Evolutionary conservation across 2,329 filamentous ascomycete genomes (phyloP).

Genomic region (Calonectria ilicicola): DNA sequence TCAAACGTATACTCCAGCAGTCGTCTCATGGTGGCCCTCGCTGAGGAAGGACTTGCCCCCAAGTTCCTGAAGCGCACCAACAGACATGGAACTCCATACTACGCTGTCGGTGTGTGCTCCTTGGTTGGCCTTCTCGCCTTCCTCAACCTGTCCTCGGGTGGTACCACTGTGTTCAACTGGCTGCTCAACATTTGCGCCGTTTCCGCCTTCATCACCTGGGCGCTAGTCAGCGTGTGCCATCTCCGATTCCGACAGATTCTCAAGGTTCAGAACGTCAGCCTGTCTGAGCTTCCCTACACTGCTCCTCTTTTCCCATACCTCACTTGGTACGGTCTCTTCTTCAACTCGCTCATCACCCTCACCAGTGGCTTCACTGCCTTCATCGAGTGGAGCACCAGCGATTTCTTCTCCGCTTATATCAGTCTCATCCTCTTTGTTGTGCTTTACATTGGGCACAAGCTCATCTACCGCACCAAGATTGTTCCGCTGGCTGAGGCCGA

Average conservation of each 20-base stretch:
- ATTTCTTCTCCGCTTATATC: slow-evolving; percentile 75
- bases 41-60: slow-evolving; percentile 73
- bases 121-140: slow-evolving; percentile 74
- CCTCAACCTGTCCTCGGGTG: slow-evolving; percentile 71
- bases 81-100: slow-evolving; percentile 71
- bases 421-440: slow-evolving; percentile 73
- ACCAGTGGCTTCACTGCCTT: slow-evolving; percentile 79
- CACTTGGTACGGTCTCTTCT: slow-evolving; percentile 74
- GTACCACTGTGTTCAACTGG: slow-evolving; percentile 76
- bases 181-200: slow-evolving; percentile 78
- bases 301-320: slow-evolving; percentile 74
- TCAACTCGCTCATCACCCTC: slow-evolving; percentile 72
- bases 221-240: slow-evolving; percentile 73
- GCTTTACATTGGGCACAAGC: slow-evolving; percentile 72
- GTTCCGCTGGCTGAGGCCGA: slow-evolving; percentile 53
- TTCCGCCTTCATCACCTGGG: slow-evolving; percentile 78
- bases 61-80: slow-evolving; percentile 70
- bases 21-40: slow-evolving; percentile 75
- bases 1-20: slow-evolving; percentile 81
- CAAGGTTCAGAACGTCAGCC: slow-evolving; percentile 66
- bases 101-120: slow-evolving; percentile 65
- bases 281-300: slow-evolving; percentile 69
- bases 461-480: slow-evolving; percentile 54
- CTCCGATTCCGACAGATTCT: slow-evolving; percentile 74
- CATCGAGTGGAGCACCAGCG: slow-evolving; percentile 69